Base-by-base conservation (phyloP, 805 yeast species). In the Hanseniaspora osmophila region DNA sequence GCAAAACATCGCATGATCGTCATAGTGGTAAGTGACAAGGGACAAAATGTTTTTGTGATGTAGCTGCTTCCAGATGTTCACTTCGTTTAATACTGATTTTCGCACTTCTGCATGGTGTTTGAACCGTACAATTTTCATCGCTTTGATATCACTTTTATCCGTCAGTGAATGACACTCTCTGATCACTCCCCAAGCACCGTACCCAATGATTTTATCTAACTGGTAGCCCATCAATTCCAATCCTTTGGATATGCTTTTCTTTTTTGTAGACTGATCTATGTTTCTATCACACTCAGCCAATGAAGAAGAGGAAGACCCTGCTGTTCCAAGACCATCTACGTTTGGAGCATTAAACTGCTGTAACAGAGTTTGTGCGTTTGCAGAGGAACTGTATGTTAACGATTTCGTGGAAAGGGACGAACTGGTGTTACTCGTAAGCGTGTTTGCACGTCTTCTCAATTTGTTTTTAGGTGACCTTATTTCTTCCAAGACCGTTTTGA, bases 101-200 rank as follows among this genome's bases (percentile, higher is more conserved):
- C 74, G 71, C 9, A 79, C 77, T 49, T 62, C 63, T 18, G 68
- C 70, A 61, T 67, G 70, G 52, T 69, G 70, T 42, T 54, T 58
- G 27, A 78, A 77, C 42, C 74, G 71, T 6, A 76, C 73, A 39
- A 75, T 70, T 58, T 83, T 83, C 51, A 82, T 75, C 0, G 92
- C 94, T 49, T 65, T 52, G 13, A 59, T 59, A 39, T 62, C 62
- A 6, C 49, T 52, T 19, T 56, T 57, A n/a, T 44, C 48, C 2
- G 15, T 11, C 4, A 17, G 29, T n/a, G 45, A 37, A 18, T 39
- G 60, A 50, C 90, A 83, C 57, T 83, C 90, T 47, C 94, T 66
- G 10, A 87, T 80, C 29, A 80, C 72, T 10, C 95, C 94, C 82
- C 92, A 88, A 0, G 95, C 94, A 12, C 96, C 96, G 57, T 75